phyloP scores from a whole-genome alignment of 164 flowering plant genomes.

The Dillenia turbinata region DNA sequence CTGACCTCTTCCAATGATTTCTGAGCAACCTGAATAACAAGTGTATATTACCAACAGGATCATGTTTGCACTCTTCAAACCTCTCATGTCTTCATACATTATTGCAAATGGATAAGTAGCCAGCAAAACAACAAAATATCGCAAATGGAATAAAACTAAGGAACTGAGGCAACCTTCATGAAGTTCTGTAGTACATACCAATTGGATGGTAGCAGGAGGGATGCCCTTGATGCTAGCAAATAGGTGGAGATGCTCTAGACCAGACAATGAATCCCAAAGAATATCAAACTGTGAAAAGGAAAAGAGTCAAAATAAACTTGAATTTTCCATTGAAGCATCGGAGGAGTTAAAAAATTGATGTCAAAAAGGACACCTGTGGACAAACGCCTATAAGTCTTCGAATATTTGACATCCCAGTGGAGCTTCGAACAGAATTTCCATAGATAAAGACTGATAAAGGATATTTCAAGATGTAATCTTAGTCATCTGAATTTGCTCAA shows the following conservation, averaged over 20 bases:
- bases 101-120: too few relatives aligned
- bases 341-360: background rate
- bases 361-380: slow-evolving; percentile 73
- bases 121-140: too few relatives aligned
- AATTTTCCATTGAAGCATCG: background rate
- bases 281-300: slow-evolving; percentile 65
- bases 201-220: slow-evolving; percentile 55
- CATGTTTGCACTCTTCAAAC: too few relatives aligned
- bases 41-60: background rate
- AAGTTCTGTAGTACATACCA: slow-evolving; percentile 37
- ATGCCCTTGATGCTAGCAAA: slow-evolving; percentile 92
- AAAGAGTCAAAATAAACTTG: slow-evolving; percentile 6
- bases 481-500: background rate
- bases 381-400: slow-evolving; percentile 87
- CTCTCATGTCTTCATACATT: too few relatives aligned
- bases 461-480: background rate
- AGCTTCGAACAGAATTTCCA: slow-evolving; percentile 77
- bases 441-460: slow-evolving; percentile 67
- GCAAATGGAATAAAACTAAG: background rate
- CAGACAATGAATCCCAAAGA: slow-evolving; percentile 87
- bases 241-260: slow-evolving; percentile 82
- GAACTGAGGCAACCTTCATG: background rate
- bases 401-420: slow-evolving; percentile 84
- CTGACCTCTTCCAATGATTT: slow-evolving; percentile 77
- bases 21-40: slow-evolving; percentile 43